Percentiles rank a stretch among this genome's conserved stretches.
phyloP scores from a whole-genome alignment of 2,329 filamentous ascomycete genomes.

The Diplocarpon mali region DNA sequence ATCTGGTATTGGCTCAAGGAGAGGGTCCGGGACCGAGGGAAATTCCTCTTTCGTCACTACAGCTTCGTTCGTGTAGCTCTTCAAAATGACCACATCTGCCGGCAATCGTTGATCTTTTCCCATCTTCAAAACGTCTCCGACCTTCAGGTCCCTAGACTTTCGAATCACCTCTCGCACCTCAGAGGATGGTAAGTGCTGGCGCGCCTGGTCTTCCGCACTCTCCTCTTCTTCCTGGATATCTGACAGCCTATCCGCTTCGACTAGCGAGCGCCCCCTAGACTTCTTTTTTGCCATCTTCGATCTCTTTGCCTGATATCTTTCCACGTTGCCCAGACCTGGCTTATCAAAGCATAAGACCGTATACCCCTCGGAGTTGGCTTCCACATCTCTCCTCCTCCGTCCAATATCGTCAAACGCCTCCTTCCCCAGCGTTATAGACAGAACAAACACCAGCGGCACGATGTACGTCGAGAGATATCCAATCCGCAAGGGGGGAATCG shows the following conservation, averaged over 20 bases:
- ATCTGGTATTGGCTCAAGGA: constrained; percentile 25
- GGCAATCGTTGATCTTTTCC: constrained; percentile 87
- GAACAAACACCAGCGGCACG: constrained; percentile 81
- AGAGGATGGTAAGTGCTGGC: constrained; percentile 34
- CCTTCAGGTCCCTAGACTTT: constrained; percentile 78
- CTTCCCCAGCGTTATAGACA: constrained; percentile 86
- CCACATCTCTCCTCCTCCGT: constrained; percentile 72
- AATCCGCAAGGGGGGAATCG: constrained; percentile 79
- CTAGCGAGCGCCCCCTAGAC: constrained; percentile 27
- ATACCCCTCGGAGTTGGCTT: constrained; percentile 89
- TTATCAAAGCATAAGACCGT: constrained; percentile 64
- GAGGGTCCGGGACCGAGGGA: constrained; percentile 10
- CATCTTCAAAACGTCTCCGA: constrained; percentile 91
- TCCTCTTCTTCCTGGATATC: constrained; percentile 64
- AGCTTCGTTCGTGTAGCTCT: constrained; percentile 57
- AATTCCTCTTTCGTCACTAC: constrained; percentile 9
- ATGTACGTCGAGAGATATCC: constrained; percentile 94
- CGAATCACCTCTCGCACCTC: constrained; percentile 57
- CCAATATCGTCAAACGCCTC: constrained; percentile 92
- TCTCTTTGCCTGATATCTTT: constrained; percentile 31
- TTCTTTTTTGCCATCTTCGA: constrained; percentile 35
- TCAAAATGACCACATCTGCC: constrained; percentile 86
- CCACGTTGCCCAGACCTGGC: constrained; percentile 29
- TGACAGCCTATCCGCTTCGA: constrained; percentile 38
- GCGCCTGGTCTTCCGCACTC: constrained; percentile 34